Conservation (phyloP, 2,329 filamentous ascomycete species). For the Fusarium sp. region DNA sequence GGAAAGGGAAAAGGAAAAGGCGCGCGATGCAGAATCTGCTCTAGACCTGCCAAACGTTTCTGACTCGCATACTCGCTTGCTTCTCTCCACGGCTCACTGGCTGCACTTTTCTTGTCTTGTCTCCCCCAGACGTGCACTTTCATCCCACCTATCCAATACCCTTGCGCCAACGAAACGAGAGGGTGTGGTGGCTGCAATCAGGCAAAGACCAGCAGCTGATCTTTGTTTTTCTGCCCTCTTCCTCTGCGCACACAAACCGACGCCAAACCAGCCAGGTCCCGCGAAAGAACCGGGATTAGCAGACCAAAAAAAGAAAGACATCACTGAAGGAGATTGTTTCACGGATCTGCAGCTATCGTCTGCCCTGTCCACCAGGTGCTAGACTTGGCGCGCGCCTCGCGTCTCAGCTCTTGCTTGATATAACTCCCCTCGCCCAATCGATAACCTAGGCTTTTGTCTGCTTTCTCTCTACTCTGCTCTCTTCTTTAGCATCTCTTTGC, state of each 20-base stretch:
- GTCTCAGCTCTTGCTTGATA: constrained; percentile 18
- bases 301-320: constrained; percentile 8
- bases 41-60: not conserved
- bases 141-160: constrained; percentile 21
- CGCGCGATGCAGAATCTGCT: constrained; percentile 8
- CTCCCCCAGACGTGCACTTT: constrained; percentile 36
- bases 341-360: constrained; percentile 19
- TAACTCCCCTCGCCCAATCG: constrained; percentile 13
- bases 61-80: not conserved
- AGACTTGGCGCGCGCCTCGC: constrained; percentile 30
- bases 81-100: constrained; percentile 10
- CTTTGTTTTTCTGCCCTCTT: constrained; percentile 2
- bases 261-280: constrained; percentile 1
- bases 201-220: constrained; percentile 31
- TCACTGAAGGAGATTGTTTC: not conserved
- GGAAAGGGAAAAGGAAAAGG: not conserved
- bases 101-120: constrained; percentile 24
- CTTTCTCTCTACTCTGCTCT: not conserved
- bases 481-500: constrained; percentile 2
- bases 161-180: constrained; percentile 31
- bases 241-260: constrained; percentile 16
- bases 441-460: constrained; percentile 8
- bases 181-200: constrained; percentile 32
- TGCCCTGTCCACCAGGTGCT: constrained; percentile 2
- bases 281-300: not conserved